Percentiles rank a stretch among this genome's conserved stretches.
phyloP scores from a whole-genome alignment of 139 green algal genomes.

The Limnomonas spitsbergensis region DNA sequence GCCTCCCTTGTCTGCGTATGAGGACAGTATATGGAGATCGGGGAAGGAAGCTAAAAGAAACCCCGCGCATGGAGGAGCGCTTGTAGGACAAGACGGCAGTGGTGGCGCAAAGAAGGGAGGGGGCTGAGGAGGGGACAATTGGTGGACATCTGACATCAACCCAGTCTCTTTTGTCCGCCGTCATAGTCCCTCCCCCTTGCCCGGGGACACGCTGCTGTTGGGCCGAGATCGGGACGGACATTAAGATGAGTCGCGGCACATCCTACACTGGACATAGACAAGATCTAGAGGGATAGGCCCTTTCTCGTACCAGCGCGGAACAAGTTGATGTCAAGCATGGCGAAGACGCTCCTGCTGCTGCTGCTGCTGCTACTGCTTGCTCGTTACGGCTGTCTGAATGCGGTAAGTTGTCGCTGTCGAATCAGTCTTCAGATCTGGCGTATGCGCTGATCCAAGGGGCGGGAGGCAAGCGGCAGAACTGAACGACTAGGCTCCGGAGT shows the following conservation, averaged over 20 bases:
- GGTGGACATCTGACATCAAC: too few relatives aligned
- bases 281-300: too few relatives aligned
- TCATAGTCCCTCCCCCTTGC: too few relatives aligned
- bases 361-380: not conserved
- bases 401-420: too few relatives aligned
- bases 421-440: too few relatives aligned
- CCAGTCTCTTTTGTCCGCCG: too few relatives aligned
- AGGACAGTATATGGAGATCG: not conserved
- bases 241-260: too few relatives aligned
- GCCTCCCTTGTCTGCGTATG: slow-evolving; percentile 86
- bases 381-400: not conserved
- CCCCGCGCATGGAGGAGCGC: not conserved
- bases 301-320: slow-evolving; percentile 75
- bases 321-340: slow-evolving; percentile 97
- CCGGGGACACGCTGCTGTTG: too few relatives aligned
- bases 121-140: too few relatives aligned
- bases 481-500: not conserved
- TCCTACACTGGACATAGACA: too few relatives aligned
- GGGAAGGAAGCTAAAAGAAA: not conserved
- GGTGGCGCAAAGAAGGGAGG: not conserved
- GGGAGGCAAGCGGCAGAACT: not conserved
- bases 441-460: not conserved
- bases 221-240: too few relatives aligned
- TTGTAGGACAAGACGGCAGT: not conserved
- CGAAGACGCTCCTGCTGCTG: not conserved